A percentile compares a stretch with the other conserved stretches of the same genome.
Conservation (phyloP, 495 filamentous ascomycete species). For the Tuber melanosporum region DNA sequence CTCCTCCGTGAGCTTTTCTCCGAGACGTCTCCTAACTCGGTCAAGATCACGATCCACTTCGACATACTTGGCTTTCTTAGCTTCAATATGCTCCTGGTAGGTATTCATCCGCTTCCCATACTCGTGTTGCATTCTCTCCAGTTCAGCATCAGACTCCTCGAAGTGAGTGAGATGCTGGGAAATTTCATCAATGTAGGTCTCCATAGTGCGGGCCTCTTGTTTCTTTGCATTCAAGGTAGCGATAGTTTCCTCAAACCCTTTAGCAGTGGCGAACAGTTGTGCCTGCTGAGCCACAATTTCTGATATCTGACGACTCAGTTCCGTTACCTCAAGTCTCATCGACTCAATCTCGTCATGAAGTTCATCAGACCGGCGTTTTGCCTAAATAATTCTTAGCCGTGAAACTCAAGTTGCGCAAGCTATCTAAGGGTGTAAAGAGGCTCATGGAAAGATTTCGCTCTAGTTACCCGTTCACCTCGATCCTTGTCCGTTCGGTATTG, state of each 20-base stretch:
- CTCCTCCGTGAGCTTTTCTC: slow-evolving; percentile 69
- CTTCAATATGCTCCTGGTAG: slow-evolving; percentile 57
- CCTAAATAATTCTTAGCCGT: slow-evolving; percentile 26
- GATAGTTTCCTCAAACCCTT: slow-evolving; percentile 57
- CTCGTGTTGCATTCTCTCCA: slow-evolving; percentile 68
- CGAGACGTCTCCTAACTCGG: slow-evolving; percentile 51
- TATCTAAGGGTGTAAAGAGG: background rate
- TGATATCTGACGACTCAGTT: slow-evolving; percentile 54
- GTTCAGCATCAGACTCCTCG: slow-evolving; percentile 70
- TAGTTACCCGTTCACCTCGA: slow-evolving; percentile 58
- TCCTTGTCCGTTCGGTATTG: slow-evolving; percentile 81
- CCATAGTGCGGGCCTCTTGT: slow-evolving; percentile 58
- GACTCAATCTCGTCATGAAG: slow-evolving; percentile 69
- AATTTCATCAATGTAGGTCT: slow-evolving; percentile 48
- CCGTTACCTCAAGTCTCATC: slow-evolving; percentile 53
- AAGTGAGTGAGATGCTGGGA: slow-evolving; percentile 66
- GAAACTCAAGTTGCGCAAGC: background rate
- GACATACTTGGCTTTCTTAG: slow-evolving; percentile 55
- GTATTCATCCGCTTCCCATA: slow-evolving; percentile 67
- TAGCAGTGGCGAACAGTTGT: slow-evolving; percentile 56
- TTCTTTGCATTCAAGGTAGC: slow-evolving; percentile 67
- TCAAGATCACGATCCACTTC: slow-evolving; percentile 61
- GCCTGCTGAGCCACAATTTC: slow-evolving; percentile 40
- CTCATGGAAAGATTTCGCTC: slow-evolving; percentile 4
- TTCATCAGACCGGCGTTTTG: slow-evolving; percentile 48